Evolutionary conservation across 2,329 filamentous ascomycete genomes (phyloP).

Genomic region (Cladorrhinum sp.): DNA sequence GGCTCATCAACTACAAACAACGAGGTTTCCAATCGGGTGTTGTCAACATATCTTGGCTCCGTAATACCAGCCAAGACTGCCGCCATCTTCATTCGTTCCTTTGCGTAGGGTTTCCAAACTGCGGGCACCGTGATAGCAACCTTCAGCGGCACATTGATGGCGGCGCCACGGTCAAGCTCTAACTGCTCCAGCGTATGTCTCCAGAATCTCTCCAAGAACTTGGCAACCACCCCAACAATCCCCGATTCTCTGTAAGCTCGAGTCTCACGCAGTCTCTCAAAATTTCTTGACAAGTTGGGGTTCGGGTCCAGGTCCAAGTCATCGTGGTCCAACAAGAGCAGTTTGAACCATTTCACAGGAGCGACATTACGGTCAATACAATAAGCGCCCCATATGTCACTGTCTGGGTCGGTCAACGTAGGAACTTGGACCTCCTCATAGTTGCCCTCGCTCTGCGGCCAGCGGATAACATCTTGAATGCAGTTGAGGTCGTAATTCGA

Average conservation of each 20-base stretch:
- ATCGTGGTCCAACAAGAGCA: not conserved
- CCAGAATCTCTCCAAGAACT: not conserved
- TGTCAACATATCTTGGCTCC: not conserved
- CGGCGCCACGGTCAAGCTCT: too few species aligned
- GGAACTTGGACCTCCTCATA: not conserved
- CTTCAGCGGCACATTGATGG: not conserved
- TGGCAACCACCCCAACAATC: not conserved
- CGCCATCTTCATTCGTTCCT: not conserved
- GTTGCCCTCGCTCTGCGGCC: not conserved
- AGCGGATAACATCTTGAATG: not conserved
- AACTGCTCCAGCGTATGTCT: not conserved
- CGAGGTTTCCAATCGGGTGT: not conserved
- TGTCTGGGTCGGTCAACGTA: not conserved
- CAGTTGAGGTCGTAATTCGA: not conserved
- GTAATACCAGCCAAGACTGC: not conserved
- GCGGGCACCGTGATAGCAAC: constrained; percentile 3
- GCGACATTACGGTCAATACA: too few species aligned
- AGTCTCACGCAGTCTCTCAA: not conserved
- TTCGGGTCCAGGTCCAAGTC: not conserved
- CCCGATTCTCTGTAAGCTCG: not conserved
- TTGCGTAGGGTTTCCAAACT: not conserved
- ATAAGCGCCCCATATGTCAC: not conserved
- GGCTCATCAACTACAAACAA: not conserved
- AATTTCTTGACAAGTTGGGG: too few species aligned
- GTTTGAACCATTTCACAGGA: not conserved